Evolutionary conservation across 225 moss, liverwort and hornwort genomes (phyloP), one percentile per base, ranked within the genome.

Genomic region (Lunularia cruciata): DNA sequence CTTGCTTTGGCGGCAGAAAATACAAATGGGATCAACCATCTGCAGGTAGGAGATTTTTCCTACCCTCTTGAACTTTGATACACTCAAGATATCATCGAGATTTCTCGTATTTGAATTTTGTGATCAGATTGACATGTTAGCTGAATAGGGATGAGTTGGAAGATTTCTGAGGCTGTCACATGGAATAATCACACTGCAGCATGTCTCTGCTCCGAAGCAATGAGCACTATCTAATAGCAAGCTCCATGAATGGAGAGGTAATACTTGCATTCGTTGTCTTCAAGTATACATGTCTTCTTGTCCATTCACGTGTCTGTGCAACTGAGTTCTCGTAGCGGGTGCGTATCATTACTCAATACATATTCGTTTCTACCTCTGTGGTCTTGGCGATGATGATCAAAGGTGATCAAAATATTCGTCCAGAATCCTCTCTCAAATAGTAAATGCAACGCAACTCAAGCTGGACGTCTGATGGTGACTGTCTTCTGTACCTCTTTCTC

Each of bases 231-330:
- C 79, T 98, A 30, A 76, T 92, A 68, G 96, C 92, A 73, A 98
- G 92, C 80, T 86, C 90, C 62, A 90, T 98, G 92, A 90, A 92
- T 75, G 92, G 96, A 81, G 83, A 83, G 77, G 88, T 92, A 14
- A 67, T 81, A 78, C 84, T 73, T 57, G 16, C 22, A 48, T 36
- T 32, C 37, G 0, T 32, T 12, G 14, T 7, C 0, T 48, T 38
- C 40, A 14, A 13, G n/a, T 42, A n/a, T 8, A 10, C 19, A 0
- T 42, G 9, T 43, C 40, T 13, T 10, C 3, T 63, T 22, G 16
- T 22, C 13, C 47, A 47, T n/a, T n/a, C n/a, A n/a, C n/a, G n/a
- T 3, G 7, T 6, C n/a, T 55, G 26, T 26, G 26, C n/a, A n/a
- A n/a, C n/a, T n/a, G n/a, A n/a, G n/a, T n/a, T n/a, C n/a, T n/a